These are phyloP conservation scores for Senna siamea DNA, from an alignment of 306 rosid species.

Conservation along the genomic window DNA sequence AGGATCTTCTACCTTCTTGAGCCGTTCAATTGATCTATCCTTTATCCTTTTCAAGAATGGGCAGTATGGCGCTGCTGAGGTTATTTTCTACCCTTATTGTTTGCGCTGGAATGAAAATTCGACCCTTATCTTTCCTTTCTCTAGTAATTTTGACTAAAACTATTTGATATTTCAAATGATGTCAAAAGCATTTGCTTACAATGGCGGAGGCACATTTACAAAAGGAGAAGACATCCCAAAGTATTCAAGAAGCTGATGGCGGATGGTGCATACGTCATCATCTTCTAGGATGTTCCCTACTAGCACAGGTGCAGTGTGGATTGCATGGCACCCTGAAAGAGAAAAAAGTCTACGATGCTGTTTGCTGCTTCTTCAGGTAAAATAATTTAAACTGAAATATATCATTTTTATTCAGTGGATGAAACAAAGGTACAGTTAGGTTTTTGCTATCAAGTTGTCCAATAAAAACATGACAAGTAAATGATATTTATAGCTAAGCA, in stretches of 20 bases:
- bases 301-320: constrained; percentile 79
- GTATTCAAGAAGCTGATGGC: constrained; percentile 82
- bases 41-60: constrained; percentile 78
- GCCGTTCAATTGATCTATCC: constrained; percentile 81
- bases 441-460: neutral
- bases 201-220: constrained; percentile 74
- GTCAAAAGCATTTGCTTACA: constrained; percentile 65
- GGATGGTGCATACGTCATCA: constrained; percentile 91
- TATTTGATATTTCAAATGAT: constrained; percentile 38
- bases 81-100: constrained; percentile 39
- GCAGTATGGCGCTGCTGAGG: constrained; percentile 91
- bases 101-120: constrained; percentile 15
- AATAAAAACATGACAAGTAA: neutral
- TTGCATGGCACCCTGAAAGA: constrained; percentile 72
- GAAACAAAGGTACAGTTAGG: neutral
- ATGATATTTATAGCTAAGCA: neutral
- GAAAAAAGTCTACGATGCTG: constrained; percentile 78
- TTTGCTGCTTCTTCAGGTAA: constrained; percentile 91
- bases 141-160: constrained; percentile 35
- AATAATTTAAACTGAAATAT: neutral
- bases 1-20: constrained; percentile 65
- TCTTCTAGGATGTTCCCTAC: constrained; percentile 89
- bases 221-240: constrained; percentile 81
- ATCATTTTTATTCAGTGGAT: no score
- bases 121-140: constrained; percentile 11